These are phyloP conservation scores for Verticillium alfalfae DNA, from an alignment of 2,329 filamentous ascomycete genomes.

Conservation along the genomic window DNA sequence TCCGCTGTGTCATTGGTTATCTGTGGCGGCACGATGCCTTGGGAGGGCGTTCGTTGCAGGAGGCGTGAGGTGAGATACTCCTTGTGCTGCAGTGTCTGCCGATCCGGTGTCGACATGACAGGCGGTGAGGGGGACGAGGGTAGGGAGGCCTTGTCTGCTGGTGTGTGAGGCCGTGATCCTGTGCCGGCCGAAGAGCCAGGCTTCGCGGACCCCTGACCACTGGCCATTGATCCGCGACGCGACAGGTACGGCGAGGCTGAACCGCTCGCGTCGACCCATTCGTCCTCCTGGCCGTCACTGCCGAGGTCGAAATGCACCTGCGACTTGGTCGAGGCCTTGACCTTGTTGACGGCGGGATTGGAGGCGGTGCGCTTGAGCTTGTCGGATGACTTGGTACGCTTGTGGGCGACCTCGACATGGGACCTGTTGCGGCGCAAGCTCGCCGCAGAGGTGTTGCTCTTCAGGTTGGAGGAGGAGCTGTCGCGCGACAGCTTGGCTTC, in stretches of 20 bases:
- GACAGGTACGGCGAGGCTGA: slow-evolving; percentile 57
- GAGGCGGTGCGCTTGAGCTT: slow-evolving; percentile 49
- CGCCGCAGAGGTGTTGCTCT: slow-evolving; percentile 49
- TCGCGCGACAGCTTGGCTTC: slow-evolving; percentile 43
- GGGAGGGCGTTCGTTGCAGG: slow-evolving; percentile 58
- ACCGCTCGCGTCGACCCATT: slow-evolving; percentile 63
- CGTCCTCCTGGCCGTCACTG: slow-evolving; percentile 46
- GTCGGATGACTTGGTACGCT: slow-evolving; percentile 43
- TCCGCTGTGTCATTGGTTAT: slow-evolving; percentile 55
- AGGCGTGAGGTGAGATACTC: slow-evolving; percentile 64
- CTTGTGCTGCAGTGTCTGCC: slow-evolving; percentile 46
- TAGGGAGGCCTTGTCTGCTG: slow-evolving; percentile 16
- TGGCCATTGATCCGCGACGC: slow-evolving; percentile 28
- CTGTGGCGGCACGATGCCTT: slow-evolving; percentile 52
- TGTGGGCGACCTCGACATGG: slow-evolving; percentile 45
- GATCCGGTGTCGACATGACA: slow-evolving; percentile 24
- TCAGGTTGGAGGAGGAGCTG: slow-evolving; percentile 36
- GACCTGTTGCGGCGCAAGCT: slow-evolving; percentile 58
- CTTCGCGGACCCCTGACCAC: slow-evolving; percentile 40
- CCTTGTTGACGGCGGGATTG: slow-evolving; percentile 40
- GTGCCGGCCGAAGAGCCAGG: slow-evolving; percentile 21
- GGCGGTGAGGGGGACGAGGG: slow-evolving; percentile 8
- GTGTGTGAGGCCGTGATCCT: slow-evolving; percentile 28
- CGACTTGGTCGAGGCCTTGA: slow-evolving; percentile 33
- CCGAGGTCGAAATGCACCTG: slow-evolving; percentile 62